phyloP scores from a whole-genome alignment of 768 basidiomycete species.

The Serendipita sp. region DNA sequence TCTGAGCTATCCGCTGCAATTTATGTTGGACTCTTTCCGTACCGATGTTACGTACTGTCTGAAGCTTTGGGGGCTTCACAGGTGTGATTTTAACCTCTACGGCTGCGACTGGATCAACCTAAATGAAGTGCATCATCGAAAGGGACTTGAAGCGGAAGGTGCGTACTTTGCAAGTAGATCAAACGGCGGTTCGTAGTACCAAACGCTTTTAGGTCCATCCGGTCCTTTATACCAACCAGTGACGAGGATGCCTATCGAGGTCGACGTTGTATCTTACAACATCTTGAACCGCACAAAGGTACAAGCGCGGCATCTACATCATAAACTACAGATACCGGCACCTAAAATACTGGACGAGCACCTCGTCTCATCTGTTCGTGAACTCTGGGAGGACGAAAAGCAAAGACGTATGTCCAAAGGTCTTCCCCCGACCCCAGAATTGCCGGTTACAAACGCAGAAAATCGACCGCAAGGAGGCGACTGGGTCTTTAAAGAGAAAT shows the following conservation, averaged over 20 bases:
- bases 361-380: constrained; percentile 73
- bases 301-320: constrained; percentile 44
- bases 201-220: neutral
- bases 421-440: constrained; percentile 50
- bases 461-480: constrained; percentile 38
- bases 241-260: constrained; percentile 53
- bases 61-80: neutral
- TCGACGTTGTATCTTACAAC: constrained; percentile 65
- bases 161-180: neutral
- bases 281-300: constrained; percentile 72
- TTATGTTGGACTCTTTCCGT: constrained; percentile 38
- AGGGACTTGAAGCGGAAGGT: neutral
- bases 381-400: constrained; percentile 96
- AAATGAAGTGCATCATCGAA: constrained; percentile 36
- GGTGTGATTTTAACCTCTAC: constrained; percentile 70
- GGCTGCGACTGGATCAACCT: constrained; percentile 85
- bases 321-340: constrained; percentile 45
- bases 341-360: constrained; percentile 41
- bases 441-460: constrained; percentile 55
- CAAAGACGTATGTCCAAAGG: constrained; percentile 49
- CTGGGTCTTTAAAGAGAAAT: constrained; percentile 58
- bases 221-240: neutral
- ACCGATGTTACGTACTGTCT: neutral
- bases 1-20: constrained; percentile 74
- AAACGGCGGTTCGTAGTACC: neutral